Percentiles rank a stretch among this genome's conserved stretches.
These are phyloP conservation scores for Exidia glandulosa DNA, from an alignment of 768 basidiomycete species.

Conservation along the genomic window DNA sequence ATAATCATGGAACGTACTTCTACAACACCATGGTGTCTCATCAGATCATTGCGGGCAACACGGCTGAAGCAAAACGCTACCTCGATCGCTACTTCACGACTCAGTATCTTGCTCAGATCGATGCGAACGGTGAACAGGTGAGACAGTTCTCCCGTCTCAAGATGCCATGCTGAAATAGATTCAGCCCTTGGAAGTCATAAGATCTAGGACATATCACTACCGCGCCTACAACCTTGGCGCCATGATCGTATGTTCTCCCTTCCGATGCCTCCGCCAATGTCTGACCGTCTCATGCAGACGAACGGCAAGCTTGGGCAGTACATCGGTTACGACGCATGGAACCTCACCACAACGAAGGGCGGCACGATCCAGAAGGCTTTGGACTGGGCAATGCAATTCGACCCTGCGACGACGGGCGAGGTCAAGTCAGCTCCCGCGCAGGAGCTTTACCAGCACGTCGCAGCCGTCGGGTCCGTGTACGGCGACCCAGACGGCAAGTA, in stretches of 20 bases:
- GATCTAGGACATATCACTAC: slow-evolving; percentile 58
- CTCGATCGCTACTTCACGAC: slow-evolving; percentile 39
- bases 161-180: background rate
- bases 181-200: slow-evolving; percentile 50
- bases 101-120: slow-evolving; percentile 43
- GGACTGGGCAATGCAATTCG: slow-evolving; percentile 37
- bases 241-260: slow-evolving; percentile 39
- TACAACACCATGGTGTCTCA: slow-evolving; percentile 44
- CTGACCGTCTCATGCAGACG: slow-evolving; percentile 21
- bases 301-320: slow-evolving; percentile 44
- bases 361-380: slow-evolving; percentile 47
- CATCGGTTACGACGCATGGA: slow-evolving; percentile 39
- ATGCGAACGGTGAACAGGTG: slow-evolving; percentile 36
- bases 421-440: background rate
- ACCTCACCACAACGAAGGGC: slow-evolving; percentile 32
- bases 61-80: slow-evolving; percentile 33
- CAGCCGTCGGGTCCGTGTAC: slow-evolving; percentile 10
- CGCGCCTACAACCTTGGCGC: slow-evolving; percentile 56
- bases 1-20: slow-evolving; percentile 60
- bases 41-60: slow-evolving; percentile 43
- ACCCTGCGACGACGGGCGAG: slow-evolving; percentile 6
- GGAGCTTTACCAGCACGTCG: slow-evolving; percentile 12
- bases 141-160: background rate
- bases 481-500: slow-evolving; percentile 18
- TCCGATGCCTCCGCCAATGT: background rate